A percentile compares a stretch with the other conserved stretches of the same genome.
Conservation (phyloP, 768 basidiomycete genomes). For the Gymnopilus dilepis region DNA sequence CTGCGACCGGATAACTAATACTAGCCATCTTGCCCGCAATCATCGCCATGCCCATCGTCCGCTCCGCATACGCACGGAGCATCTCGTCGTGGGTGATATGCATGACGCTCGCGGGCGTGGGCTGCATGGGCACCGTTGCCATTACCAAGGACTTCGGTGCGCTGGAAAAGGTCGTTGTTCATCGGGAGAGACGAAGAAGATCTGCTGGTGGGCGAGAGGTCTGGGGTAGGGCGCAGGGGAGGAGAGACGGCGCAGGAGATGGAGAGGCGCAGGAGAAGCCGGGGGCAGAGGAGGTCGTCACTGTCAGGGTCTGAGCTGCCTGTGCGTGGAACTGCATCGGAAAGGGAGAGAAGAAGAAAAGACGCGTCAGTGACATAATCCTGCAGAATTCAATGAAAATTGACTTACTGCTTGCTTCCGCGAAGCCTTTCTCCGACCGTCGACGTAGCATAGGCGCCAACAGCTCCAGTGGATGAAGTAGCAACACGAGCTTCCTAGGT, state of each 20-base stretch:
- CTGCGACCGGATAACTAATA: slow-evolving; percentile 34
- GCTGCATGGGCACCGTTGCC: slow-evolving; percentile 37
- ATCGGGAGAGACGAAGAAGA: not conserved
- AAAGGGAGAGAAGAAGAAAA: too few relatives aligned
- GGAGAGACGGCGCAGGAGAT: slow-evolving; percentile 25
- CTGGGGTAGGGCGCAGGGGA: slow-evolving; percentile 20
- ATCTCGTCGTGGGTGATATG: slow-evolving; percentile 80
- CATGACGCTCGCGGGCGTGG: slow-evolving; percentile 45
- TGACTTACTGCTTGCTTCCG: slow-evolving; percentile 64
- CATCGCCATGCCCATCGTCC: slow-evolving; percentile 26
- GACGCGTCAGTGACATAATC: not conserved
- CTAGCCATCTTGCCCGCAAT: slow-evolving; percentile 10
- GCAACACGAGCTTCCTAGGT: slow-evolving; percentile 23
- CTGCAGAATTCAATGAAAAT: slow-evolving; percentile 8
- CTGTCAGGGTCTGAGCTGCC: slow-evolving; percentile 38
- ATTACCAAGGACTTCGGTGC: slow-evolving; percentile 34
- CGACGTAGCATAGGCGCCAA: not conserved
- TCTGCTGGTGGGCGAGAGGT: not conserved
- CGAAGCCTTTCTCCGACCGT: slow-evolving; percentile 34
- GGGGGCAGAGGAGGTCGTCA: too few relatives aligned
- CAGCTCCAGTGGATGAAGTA: slow-evolving; percentile 26
- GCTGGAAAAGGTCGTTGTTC: not conserved
- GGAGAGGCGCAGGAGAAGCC: slow-evolving; percentile 52
- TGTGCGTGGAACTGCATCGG: slow-evolving; percentile 71
- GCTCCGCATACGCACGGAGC: slow-evolving; percentile 61